Evolutionary conservation across 1,139 yeast species (phyloP), one percentile per base, ranked within the genome.

Genomic region (Blastobotrys aristatus): DNA sequence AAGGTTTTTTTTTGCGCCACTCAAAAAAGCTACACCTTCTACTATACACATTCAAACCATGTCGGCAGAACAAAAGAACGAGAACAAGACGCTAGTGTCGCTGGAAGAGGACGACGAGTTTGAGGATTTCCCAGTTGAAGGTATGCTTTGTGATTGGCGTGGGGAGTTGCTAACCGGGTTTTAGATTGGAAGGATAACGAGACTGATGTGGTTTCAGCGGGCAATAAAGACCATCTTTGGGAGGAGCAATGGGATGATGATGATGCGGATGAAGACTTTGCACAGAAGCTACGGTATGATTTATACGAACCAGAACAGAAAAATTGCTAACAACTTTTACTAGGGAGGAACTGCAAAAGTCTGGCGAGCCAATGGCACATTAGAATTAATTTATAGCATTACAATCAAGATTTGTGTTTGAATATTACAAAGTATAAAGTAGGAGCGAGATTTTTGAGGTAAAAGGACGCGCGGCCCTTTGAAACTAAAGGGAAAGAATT

Each of bases 161-260:
- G n/a, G 43, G 29, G 7, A 10, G 20, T 22, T 24, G 11, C 40
- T 40, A 29, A 32, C 40, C 8, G 10, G 38, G 17, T 17, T 10
- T 13, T 50, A 68, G 77, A 76, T 51, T 79, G 84, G 84, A 68
- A 73, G 26, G 74, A 71, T 34, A 69, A 69, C 35, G 75, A 76
- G 37, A 64, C 77, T 10, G 62, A 76, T n/a, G 73, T 64, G 17
- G 59, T 63, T 29, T 69, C 43, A 52, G 67, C 18, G 6, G 24
- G 16, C 24, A 66, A 43, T 64, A 62, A 53, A 70, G 38, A 70
- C 56, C 70, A 79, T 55, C 75, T 88, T 50, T 89, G 97, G 96
- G 96, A 89, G 63, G 96, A 89, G 65, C 90, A 86, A 63, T 89
- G 97, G 97, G 96, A 89, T 58, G 96, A 87, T 62, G 94, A 71